Evolutionary conservation across 1,139 yeast genomes (phyloP), one percentile per base, ranked within the genome.

Genomic region (Pichia norvegensis): DNA sequence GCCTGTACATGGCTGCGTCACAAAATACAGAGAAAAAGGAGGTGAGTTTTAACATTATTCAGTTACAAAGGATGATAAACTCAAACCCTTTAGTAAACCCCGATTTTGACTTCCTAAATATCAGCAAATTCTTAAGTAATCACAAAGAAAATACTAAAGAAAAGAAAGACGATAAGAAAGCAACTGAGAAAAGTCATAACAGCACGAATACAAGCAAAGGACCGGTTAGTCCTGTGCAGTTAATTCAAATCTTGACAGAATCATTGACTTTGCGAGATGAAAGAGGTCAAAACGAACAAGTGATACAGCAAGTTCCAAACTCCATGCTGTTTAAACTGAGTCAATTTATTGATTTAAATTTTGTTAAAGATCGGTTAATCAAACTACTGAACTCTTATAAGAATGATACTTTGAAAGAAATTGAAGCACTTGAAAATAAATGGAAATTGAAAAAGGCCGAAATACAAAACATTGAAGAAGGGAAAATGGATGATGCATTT

Each of bases 181-280:
- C 33, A 31, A 22, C 37, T 11, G 41, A 13, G 25, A 14, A 20
- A 37, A 4, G 33, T 36, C 33, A 25, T 8, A 38, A n/a, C 17
- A 29, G 21, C 14, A 17, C 31, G 11, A 25, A 25, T 25, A 6
- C 25, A 23, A 20, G 25, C 17, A 48, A 41, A 29, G 51, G 47
- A 1, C 49, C 49, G 9, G 49, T 48, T 6, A 46, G 51, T 36
- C 64, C 60, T 23, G 61, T 55, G 8, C 64, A 61, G 42, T 58
- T 63, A 7, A 64, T 63, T 25, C 63, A 61, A 39, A 61, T 62
- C n/a, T 57, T 63, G 16, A 61, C 64, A 0, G 66, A 61, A 45
- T 60, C 62, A 7, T 48, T 62, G 21, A 57, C 63, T 1, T 48
- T 61, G 17, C 56, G 61, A n/a, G 55, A 54, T 17, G 46, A 48